These are phyloP conservation scores for Sideroxylon spinosum DNA, from an alignment of 179 eudicot species.

Conservation along the genomic window DNA sequence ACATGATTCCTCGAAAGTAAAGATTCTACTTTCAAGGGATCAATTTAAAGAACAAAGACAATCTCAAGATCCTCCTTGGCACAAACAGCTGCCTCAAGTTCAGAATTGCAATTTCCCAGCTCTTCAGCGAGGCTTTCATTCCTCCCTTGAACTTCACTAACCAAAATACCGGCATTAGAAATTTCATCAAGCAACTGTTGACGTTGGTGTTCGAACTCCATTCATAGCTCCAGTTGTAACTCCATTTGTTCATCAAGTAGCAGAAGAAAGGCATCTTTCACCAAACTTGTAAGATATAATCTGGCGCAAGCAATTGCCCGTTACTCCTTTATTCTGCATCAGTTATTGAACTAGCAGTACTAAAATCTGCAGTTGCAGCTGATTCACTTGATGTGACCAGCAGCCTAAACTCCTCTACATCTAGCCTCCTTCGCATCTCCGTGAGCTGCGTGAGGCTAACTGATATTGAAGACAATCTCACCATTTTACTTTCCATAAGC, in stretches of 20 bases:
- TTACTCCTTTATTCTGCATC: not conserved
- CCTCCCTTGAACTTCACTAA: slow-evolving; percentile 37
- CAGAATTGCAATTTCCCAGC: slow-evolving; percentile 57
- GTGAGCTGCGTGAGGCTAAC: slow-evolving; percentile 47
- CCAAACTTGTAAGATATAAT: slow-evolving; percentile 37
- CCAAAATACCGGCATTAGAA: slow-evolving; percentile 33
- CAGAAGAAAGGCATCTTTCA: slow-evolving; percentile 44
- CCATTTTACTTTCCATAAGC: slow-evolving; percentile 18
- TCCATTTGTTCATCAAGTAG: slow-evolving; percentile 49
- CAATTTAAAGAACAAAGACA: no score
- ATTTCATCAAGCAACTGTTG: slow-evolving; percentile 34
- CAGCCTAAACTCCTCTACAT: slow-evolving; percentile 51
- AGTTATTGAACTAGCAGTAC: slow-evolving; percentile 6
- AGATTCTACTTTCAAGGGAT: no score
- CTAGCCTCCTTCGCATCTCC: slow-evolving; percentile 41
- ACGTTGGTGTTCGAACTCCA: slow-evolving; percentile 24
- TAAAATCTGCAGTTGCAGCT: slow-evolving; percentile 6
- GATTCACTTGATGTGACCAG: slow-evolving; percentile 43
- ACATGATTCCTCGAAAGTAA: no score
- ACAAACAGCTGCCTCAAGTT: slow-evolving; percentile 41
- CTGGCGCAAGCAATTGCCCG: slow-evolving; percentile 12
- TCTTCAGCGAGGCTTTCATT: slow-evolving; percentile 50
- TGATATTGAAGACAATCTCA: slow-evolving; percentile 27
- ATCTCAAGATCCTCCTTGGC: slow-evolving; percentile 49
- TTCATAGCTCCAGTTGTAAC: no score